These are phyloP conservation scores for Gautieria morchelliformis DNA, from an alignment of 768 basidiomycete genomes.

Conservation along the genomic window DNA sequence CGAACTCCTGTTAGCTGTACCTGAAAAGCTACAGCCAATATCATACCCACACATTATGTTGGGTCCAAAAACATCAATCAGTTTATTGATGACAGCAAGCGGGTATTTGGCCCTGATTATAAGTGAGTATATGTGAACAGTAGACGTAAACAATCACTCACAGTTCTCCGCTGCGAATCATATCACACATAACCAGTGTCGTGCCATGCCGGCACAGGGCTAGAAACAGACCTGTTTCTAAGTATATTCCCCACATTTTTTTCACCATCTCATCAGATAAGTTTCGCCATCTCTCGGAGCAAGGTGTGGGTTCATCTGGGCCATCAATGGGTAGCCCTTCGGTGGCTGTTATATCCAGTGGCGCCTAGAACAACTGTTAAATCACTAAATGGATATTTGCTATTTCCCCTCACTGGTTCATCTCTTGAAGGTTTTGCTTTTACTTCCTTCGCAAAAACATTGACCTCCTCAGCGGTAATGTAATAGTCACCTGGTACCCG, in stretches of 20 bases:
- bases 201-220: slow-evolving; percentile 26
- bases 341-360: too few relatives aligned
- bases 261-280: slow-evolving; percentile 19
- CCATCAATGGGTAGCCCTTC: neutral
- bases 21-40: slow-evolving; percentile 20
- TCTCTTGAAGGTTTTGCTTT: slow-evolving; percentile 12
- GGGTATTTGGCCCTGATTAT: slow-evolving; percentile 21
- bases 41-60: slow-evolving; percentile 16
- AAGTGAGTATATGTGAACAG: neutral
- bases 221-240: slow-evolving; percentile 30
- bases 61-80: slow-evolving; percentile 15
- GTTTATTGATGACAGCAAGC: slow-evolving; percentile 15
- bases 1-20: slow-evolving; percentile 12
- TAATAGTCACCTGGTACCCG: slow-evolving; percentile 19
- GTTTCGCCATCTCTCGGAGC: slow-evolving; percentile 25
- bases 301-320: slow-evolving; percentile 1
- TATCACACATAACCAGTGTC: slow-evolving; percentile 21
- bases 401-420: neutral
- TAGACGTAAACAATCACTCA: slow-evolving; percentile 15
- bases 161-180: slow-evolving; percentile 29
- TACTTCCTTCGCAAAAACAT: slow-evolving; percentile 24
- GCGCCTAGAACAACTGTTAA: too few relatives aligned
- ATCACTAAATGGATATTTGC: too few relatives aligned
- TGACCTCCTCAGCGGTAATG: slow-evolving; percentile 18
- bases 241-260: slow-evolving; percentile 26